Base-by-base conservation (phyloP, 2,329 filamentous ascomycete species). In the Aspergillus phoenicis region DNA sequence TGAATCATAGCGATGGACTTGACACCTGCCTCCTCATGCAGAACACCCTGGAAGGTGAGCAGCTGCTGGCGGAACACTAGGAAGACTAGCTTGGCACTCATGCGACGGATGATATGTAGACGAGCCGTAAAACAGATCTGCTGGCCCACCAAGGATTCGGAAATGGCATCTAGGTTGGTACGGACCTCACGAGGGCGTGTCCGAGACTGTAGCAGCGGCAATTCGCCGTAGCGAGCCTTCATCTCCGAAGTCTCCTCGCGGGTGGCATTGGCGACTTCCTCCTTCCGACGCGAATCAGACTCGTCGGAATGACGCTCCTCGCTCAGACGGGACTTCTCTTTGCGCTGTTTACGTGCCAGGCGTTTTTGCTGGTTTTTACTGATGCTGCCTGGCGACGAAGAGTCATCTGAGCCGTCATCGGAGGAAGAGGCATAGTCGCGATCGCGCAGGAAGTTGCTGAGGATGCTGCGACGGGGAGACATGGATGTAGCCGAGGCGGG, bases 41-140 rank as follows among this genome's bases (percentile, higher is more conserved):
- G 81, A 2, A 97, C 91, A 63, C 91, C 93, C 76, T 97, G 93
- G 55, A 97, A 86, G 24, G 92, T 95, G 66, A 85, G 83, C 11
- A 90, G 87, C 77, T 93, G 90, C 77, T 97, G 91, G 58, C 93
- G 89, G 72, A 97, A 89, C 61, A 96, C 85, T 47, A 97, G 80
- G 76, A 97, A 97, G 69, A 92, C 91, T 36, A 97, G 82, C 67
- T 90, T 89, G 68, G 91, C 85, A 72, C 91, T 94, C 80, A 97
- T 85, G 68, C 89, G 89, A 51, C 93, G 87, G 61, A 95, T 83
- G 59, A 93, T 91, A 75, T 94, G 90, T 20, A 95, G 81, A 36
- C 91, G 84, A 38, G 89, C 89, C 43, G 87, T 86, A 78, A 93
- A 92, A 58, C 80, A 77, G 53, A 92, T 81, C 64, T 84, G 80